Percentiles rank a stretch among this genome's conserved stretches.
These are phyloP conservation scores for Fusarium bactridioides DNA, from an alignment of 2,329 filamentous ascomycete genomes.

Conservation along the genomic window DNA sequence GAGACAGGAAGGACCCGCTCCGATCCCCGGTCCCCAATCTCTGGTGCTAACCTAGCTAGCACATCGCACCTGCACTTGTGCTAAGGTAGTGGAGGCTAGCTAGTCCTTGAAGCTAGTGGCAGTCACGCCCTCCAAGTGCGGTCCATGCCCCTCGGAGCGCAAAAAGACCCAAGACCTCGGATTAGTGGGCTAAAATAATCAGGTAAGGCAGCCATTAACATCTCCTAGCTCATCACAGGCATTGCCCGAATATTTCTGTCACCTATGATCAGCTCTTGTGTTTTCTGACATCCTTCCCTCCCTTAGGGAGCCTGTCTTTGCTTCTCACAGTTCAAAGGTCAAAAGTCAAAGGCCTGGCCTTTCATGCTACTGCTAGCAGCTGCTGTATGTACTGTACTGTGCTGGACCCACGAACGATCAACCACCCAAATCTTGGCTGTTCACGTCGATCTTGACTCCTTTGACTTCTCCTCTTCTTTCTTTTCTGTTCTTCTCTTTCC, in stretches of 20 bases:
- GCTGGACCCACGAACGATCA: constrained; percentile 37
- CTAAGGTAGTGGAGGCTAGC: not conserved
- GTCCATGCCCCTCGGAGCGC: not conserved
- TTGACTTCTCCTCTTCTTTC: constrained; percentile 28
- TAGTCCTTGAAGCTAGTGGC: constrained; percentile 18
- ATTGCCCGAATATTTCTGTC: not conserved
- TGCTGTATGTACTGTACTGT: not conserved
- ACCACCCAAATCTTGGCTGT: constrained; percentile 25
- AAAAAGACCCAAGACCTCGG: not conserved
- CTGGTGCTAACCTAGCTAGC: constrained; percentile 15
- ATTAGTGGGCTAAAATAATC: not conserved
- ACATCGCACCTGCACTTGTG: constrained; percentile 3
- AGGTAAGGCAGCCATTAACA: not conserved
- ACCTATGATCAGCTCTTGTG: not conserved
- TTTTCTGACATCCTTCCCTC: not conserved
- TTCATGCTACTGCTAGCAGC: not conserved
- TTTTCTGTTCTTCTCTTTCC: constrained; percentile 3
- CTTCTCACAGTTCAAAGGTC: not conserved
- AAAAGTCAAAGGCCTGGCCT: not conserved
- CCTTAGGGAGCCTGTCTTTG: not conserved
- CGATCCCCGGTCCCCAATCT: constrained; percentile 22
- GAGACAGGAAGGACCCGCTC: constrained; percentile 25
- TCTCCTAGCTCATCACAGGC: no score
- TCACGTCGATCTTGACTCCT: constrained; percentile 36
- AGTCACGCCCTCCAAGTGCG: constrained; percentile 22